Percentiles rank a stretch among this genome's conserved stretches.
Conservation (phyloP, 371 early-diverging fungal genomes). For the Funneliformis caledonium region DNA sequence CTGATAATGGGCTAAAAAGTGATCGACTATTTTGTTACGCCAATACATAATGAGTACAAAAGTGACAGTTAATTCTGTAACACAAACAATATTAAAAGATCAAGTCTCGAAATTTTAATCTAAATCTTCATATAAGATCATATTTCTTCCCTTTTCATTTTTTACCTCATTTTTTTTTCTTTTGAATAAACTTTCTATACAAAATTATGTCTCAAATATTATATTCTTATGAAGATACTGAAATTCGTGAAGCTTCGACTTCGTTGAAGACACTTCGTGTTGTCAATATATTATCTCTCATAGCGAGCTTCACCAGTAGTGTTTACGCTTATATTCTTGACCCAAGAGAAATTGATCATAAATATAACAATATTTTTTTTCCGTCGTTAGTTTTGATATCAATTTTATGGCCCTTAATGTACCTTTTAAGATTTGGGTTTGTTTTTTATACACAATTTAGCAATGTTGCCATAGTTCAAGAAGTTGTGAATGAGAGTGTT, state of each 20-base stretch:
- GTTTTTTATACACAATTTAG: constrained; percentile 33
- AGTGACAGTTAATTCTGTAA: background rate
- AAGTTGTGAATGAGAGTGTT: constrained; percentile 3
- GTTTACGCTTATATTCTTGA: background rate
- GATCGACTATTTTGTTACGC: no score
- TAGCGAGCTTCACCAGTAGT: background rate
- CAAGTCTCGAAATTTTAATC: background rate
- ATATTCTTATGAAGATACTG: background rate
- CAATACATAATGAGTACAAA: no score
- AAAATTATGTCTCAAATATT: background rate
- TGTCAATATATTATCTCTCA: constrained; percentile 22
- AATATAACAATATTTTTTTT: constrained; percentile 4
- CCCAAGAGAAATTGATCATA: constrained; percentile 10
- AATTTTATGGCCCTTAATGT: constrained; percentile 15
- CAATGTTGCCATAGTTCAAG: background rate
- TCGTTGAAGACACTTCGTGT: constrained; percentile 11
- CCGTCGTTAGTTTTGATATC: constrained; percentile 1
- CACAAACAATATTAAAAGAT: background rate
- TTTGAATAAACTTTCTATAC: background rate
- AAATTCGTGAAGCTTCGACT: background rate
- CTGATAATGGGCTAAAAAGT: no score
- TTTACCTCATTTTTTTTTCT: background rate
- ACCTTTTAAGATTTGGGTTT: constrained; percentile 1
- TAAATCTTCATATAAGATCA: background rate
- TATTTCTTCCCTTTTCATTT: background rate